These are phyloP conservation scores for Aspergillus indologenus DNA, from an alignment of 495 filamentous ascomycete genomes.

Conservation along the genomic window DNA sequence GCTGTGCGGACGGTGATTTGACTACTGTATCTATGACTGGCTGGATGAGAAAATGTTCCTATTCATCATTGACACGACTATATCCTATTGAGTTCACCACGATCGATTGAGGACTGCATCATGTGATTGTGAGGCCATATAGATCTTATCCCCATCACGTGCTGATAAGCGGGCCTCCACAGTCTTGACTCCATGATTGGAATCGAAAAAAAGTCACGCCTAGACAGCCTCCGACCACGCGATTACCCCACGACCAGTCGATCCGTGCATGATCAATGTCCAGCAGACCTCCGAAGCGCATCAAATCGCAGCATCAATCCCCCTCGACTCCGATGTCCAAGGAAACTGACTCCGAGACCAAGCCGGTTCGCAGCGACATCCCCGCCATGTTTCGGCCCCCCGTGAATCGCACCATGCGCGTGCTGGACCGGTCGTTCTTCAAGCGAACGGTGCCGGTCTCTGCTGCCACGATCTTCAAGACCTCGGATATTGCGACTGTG, in stretches of 20 bases:
- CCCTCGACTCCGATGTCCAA: constrained; percentile 23
- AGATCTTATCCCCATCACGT: constrained; percentile 20
- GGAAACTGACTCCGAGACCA: constrained; percentile 24
- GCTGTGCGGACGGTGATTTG: not conserved
- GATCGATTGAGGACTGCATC: not conserved
- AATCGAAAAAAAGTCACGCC: constrained; percentile 9
- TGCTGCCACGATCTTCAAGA: constrained; percentile 74
- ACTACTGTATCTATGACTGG: not conserved
- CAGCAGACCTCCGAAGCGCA: not conserved
- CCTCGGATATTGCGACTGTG: constrained; percentile 64
- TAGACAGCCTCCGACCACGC: not conserved
- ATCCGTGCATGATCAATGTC: not conserved
- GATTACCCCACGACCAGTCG: not conserved
- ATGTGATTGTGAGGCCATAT: not conserved
- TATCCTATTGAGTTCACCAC: not conserved
- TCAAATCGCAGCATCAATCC: not conserved
- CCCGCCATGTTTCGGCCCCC: constrained; percentile 74
- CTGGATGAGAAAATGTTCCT: too few relatives aligned
- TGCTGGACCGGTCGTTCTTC: constrained; percentile 82
- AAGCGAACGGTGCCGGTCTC: constrained; percentile 66
- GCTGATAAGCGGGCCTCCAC: constrained; percentile 14
- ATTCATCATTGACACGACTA: too few relatives aligned
- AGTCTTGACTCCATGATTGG: not conserved
- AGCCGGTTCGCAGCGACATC: constrained; percentile 25
- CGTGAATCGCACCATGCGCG: constrained; percentile 71